Conservation (phyloP, 345 rosid species). For the Orychophragmus violaceus region DNA sequence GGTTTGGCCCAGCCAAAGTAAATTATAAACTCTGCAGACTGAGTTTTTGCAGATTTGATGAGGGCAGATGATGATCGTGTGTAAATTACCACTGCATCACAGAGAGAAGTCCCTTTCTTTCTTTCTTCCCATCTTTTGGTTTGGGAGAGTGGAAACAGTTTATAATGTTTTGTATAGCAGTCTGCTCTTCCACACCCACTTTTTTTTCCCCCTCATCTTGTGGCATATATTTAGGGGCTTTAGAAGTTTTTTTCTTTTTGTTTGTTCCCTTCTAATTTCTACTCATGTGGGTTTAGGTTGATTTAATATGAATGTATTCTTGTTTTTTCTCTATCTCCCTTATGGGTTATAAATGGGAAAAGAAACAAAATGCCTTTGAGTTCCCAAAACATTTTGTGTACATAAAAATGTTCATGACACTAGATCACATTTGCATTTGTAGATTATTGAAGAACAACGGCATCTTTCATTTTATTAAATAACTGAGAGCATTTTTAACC, state of each 20-base stretch:
- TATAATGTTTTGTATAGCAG: conserved; percentile 32
- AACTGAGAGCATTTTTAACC: background rate
- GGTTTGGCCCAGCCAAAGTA: conserved; percentile 6
- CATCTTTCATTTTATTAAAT: background rate
- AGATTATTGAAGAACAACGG: background rate
- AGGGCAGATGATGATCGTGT: conserved; percentile 10
- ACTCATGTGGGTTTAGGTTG: conserved; percentile 20
- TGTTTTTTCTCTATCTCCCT: conserved; percentile 12
- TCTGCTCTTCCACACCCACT: conserved; percentile 2
- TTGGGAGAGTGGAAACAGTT: conserved; percentile 29
- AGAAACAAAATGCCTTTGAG: background rate
- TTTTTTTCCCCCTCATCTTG: background rate
- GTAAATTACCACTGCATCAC: conserved; percentile 31
- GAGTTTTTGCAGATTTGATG: conserved; percentile 8
- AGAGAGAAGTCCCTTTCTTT: conserved; percentile 9
- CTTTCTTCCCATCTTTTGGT: conserved; percentile 18
- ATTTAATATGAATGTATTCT: conserved; percentile 23
- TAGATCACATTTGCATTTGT: background rate
- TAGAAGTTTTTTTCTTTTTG: background rate
- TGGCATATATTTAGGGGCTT: conserved; percentile 23
- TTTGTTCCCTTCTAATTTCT: conserved; percentile 1
- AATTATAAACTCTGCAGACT: conserved; percentile 16
- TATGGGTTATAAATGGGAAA: background rate
- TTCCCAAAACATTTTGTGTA: background rate
- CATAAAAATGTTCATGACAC: background rate